These are phyloP conservation scores for Aspergillus taichungensis DNA, from an alignment of 495 filamentous ascomycete genomes.

Conservation along the genomic window DNA sequence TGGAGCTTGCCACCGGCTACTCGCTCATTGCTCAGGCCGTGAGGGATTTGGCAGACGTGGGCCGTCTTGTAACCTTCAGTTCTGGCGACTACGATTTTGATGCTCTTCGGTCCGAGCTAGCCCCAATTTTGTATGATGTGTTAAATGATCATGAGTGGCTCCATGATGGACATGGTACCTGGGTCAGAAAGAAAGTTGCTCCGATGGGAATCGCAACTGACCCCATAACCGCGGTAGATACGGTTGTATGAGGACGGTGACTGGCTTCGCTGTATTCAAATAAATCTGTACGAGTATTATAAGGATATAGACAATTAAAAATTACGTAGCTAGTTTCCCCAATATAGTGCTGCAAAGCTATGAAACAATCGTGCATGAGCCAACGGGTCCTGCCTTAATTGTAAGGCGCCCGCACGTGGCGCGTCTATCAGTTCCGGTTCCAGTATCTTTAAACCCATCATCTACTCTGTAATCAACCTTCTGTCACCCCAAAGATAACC, in stretches of 20 bases:
- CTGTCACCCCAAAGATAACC: no score
- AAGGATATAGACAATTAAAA: not conserved
- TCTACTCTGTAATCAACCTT: no score
- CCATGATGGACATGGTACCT: slow-evolving; percentile 20
- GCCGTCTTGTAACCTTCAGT: slow-evolving; percentile 16
- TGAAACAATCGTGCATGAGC: not conserved
- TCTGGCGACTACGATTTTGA: slow-evolving; percentile 24
- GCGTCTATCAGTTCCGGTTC: no score
- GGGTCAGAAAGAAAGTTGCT: slow-evolving; percentile 10
- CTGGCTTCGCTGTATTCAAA: no score
- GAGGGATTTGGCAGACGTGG: slow-evolving; percentile 8
- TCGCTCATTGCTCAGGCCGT: slow-evolving; percentile 27
- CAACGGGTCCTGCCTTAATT: slow-evolving; percentile 3
- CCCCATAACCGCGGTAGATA: not conserved
- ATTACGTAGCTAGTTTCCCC: not conserved
- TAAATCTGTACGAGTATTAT: no score
- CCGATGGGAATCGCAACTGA: not conserved
- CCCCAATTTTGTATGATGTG: slow-evolving; percentile 14
- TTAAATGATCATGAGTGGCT: slow-evolving; percentile 18
- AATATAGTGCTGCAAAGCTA: not conserved
- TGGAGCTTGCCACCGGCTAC: slow-evolving; percentile 35
- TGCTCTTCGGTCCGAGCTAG: slow-evolving; percentile 21
- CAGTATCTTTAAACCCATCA: no score
- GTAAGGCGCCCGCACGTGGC: not conserved
- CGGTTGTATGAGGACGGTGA: no score